Evolutionary conservation across 2,329 filamentous ascomycete genomes (phyloP).

Genomic region (Nigrospora osmanthi): DNA sequence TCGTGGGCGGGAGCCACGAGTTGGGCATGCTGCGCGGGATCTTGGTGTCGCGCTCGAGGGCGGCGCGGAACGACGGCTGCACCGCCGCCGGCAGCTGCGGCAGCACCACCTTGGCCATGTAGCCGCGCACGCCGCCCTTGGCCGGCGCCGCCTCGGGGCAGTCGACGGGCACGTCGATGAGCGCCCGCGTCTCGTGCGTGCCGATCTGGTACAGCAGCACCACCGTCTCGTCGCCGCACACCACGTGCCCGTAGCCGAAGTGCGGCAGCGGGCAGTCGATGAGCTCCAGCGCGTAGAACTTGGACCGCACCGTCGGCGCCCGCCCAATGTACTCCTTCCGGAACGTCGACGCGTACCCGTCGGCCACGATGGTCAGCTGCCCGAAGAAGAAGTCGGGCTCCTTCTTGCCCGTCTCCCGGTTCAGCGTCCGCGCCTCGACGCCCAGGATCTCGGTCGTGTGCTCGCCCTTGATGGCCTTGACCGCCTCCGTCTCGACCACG

Average conservation of each 20-base stretch:
- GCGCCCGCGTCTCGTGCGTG: slow-evolving; percentile 81
- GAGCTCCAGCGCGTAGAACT: slow-evolving; percentile 90
- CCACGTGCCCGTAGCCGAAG: slow-evolving; percentile 74
- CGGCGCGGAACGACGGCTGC: slow-evolving; percentile 65
- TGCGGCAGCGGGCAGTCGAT: slow-evolving; percentile 76
- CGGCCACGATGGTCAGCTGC: slow-evolving; percentile 77
- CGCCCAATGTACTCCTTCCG: slow-evolving; percentile 67
- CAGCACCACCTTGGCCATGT: slow-evolving; percentile 73
- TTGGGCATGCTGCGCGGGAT: slow-evolving; percentile 88
- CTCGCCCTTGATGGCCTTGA: slow-evolving; percentile 63
- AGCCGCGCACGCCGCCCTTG: slow-evolving; percentile 75
- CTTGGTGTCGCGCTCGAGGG: slow-evolving; percentile 64
- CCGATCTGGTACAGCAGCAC: slow-evolving; percentile 96
- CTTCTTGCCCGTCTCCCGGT: slow-evolving; percentile 47
- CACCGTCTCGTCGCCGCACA: slow-evolving; percentile 69
- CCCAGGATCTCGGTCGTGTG: slow-evolving; percentile 69
- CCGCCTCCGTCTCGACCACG: slow-evolving; percentile 83
- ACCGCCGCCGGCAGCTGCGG: slow-evolving; percentile 67
- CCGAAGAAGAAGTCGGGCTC: slow-evolving; percentile 75
- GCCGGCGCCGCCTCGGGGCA: slow-evolving; percentile 64
- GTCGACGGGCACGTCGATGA: slow-evolving; percentile 80
- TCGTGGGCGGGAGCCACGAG: slow-evolving; percentile 75
- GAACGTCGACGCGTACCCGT: slow-evolving; percentile 91
- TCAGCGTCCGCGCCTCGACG: slow-evolving; percentile 64
- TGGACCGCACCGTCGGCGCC: slow-evolving; percentile 65